Evolutionary conservation across 139 green algal genomes (phyloP).

Genomic region (Chlamydomonas incerta): DNA sequence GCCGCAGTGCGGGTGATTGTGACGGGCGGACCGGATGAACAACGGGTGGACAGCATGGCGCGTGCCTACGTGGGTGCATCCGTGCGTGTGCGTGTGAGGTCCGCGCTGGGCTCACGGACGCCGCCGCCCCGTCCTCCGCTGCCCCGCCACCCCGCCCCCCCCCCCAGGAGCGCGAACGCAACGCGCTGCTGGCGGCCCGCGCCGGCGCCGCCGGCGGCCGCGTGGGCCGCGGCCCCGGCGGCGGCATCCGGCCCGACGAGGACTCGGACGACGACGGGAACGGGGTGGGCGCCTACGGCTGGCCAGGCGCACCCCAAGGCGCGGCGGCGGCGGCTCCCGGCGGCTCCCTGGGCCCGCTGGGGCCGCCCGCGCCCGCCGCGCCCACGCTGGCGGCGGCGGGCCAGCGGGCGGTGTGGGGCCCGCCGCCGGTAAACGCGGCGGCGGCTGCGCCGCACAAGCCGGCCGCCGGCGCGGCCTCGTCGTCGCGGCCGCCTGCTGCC

Average conservation of each 20-base stretch:
- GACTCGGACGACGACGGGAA: slow-evolving; percentile 34
- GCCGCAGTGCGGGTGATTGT: too few species aligned
- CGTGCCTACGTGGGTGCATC: too few species aligned
- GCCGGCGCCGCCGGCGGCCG: neutral
- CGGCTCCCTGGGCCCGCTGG: neutral
- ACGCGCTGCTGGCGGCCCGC: neutral
- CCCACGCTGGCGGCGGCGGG: neutral
- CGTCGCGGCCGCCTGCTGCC: neutral
- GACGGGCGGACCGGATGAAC: too few species aligned
- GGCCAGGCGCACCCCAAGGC: neutral
- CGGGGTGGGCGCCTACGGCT: slow-evolving; percentile 13
- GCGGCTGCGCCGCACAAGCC: neutral
- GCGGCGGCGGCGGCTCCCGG: neutral
- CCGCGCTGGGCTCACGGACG: too few species aligned
- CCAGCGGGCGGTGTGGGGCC: slow-evolving; percentile 14
- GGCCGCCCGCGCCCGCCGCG: neutral
- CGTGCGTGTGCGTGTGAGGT: too few species aligned
- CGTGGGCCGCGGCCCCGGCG: neutral
- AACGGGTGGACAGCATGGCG: too few species aligned
- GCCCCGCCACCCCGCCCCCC: too few species aligned
- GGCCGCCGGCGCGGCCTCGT: neutral
- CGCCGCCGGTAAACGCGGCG: slow-evolving; percentile 2
- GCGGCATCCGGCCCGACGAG: slow-evolving; percentile 10
- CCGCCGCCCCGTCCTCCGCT: too few species aligned
- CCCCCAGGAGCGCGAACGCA: neutral